Conservation (phyloP, 768 basidiomycete genomes). For the Kwoniella sp. region DNA sequence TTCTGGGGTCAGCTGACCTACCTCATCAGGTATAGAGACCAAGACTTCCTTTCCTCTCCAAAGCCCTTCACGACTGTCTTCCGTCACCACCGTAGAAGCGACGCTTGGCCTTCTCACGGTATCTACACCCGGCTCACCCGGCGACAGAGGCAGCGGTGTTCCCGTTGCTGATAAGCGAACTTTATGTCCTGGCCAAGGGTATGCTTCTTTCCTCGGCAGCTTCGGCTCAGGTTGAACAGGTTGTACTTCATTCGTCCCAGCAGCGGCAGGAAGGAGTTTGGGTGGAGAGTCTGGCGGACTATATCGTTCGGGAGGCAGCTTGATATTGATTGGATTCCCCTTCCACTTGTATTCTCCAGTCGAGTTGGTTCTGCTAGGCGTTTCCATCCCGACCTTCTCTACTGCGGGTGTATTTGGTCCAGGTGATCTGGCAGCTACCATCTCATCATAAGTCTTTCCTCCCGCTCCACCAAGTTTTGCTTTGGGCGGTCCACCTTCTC, state of each 20-base stretch:
- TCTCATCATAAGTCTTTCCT: slow-evolving; percentile 41
- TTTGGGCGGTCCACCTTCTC: slow-evolving; percentile 36
- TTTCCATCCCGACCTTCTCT: not conserved
- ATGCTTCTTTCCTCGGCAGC: slow-evolving; percentile 19
- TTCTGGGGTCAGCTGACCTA: slow-evolving; percentile 9
- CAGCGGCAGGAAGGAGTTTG: not conserved
- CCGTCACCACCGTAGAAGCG: not conserved
- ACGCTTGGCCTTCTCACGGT: slow-evolving; percentile 2
- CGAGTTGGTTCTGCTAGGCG: not conserved
- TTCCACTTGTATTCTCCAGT: slow-evolving; percentile 10
- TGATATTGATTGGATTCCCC: slow-evolving; percentile 18
- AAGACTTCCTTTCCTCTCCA: slow-evolving; percentile 24
- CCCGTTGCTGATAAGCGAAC: not conserved
- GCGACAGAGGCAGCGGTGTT: slow-evolving; percentile 17
- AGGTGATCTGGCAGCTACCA: slow-evolving; percentile 10
- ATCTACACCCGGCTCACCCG: slow-evolving; percentile 2
- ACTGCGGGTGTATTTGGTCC: slow-evolving; percentile 1
- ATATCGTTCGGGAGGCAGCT: slow-evolving; percentile 18
- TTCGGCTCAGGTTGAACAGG: not conserved
- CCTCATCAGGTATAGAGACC: slow-evolving; percentile 19
- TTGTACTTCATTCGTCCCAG: not conserved
- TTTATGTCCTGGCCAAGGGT: slow-evolving; percentile 6
- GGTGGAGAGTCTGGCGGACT: slow-evolving; percentile 17
- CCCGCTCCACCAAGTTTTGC: slow-evolving; percentile 40
- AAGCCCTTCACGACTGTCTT: not conserved